These are phyloP conservation scores for Arthrobotrys conoides DNA, from an alignment of 2,329 filamentous ascomycete species.

Conservation along the genomic window DNA sequence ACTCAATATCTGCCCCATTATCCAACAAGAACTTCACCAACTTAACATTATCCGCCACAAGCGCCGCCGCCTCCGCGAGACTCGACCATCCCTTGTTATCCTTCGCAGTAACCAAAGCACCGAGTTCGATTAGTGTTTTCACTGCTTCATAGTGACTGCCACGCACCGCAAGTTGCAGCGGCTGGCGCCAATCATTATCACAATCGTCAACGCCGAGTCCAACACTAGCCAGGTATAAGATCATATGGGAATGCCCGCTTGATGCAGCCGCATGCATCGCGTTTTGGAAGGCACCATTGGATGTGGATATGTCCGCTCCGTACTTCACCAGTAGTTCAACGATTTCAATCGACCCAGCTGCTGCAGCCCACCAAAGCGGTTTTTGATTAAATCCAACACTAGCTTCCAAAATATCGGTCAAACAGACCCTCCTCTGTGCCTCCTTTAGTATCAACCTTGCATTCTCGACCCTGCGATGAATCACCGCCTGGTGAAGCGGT, in stretches of 20 bases:
- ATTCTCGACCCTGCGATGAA: constrained; percentile 35
- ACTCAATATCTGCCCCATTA: constrained; percentile 37
- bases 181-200: neutral
- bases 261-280: constrained; percentile 37
- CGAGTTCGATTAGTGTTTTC: constrained; percentile 34
- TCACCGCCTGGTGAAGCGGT: constrained; percentile 27
- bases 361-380: constrained; percentile 40
- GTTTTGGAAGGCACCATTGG: constrained; percentile 12
- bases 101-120: constrained; percentile 36
- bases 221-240: constrained; percentile 32
- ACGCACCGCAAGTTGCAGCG: constrained; percentile 37
- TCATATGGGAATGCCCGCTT: constrained; percentile 39
- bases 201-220: constrained; percentile 18
- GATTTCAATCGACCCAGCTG: constrained; percentile 31
- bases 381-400: constrained; percentile 2
- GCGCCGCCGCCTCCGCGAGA: constrained; percentile 23
- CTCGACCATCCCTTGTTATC: constrained; percentile 44
- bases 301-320: constrained; percentile 23
- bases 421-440: constrained; percentile 35
- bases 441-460: constrained; percentile 39
- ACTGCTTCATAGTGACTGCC: constrained; percentile 26
- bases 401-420: constrained; percentile 41
- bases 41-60: constrained; percentile 26
- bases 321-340: constrained; percentile 37
- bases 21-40: constrained; percentile 37